Evolutionary conservation across 768 basidiomycete genomes (phyloP).

Genomic region (Clathrus columnatus): DNA sequence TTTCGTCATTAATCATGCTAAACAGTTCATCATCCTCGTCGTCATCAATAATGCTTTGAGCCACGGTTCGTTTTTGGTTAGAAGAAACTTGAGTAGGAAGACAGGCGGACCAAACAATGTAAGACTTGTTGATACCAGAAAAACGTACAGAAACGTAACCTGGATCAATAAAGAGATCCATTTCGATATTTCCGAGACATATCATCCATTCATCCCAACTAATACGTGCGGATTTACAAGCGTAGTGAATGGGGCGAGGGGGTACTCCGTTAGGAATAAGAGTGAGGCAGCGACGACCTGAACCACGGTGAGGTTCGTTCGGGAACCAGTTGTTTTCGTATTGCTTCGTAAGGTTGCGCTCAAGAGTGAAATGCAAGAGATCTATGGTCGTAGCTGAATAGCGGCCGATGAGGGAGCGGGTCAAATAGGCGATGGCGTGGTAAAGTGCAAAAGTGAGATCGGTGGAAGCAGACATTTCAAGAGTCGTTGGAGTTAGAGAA

Average conservation of each 20-base stretch:
- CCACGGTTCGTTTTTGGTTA: slow-evolving; percentile 44
- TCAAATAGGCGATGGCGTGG: slow-evolving; percentile 68
- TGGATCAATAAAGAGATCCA: slow-evolving; percentile 77
- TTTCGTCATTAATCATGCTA: slow-evolving; percentile 63
- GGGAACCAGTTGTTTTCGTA: slow-evolving; percentile 61
- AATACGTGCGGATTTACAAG: slow-evolving; percentile 59
- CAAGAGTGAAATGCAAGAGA: slow-evolving; percentile 63
- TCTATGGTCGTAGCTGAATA: slow-evolving; percentile 55
- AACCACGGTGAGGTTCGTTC: slow-evolving; percentile 55
- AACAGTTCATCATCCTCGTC: slow-evolving; percentile 68
- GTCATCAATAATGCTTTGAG: slow-evolving; percentile 65
- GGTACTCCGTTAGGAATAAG: slow-evolving; percentile 54
- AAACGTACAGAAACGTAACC: slow-evolving; percentile 63
- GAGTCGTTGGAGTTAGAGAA: neutral
- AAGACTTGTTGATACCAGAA: slow-evolving; percentile 28
- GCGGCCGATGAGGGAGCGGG: slow-evolving; percentile 47
- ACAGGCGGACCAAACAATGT: slow-evolving; percentile 53
- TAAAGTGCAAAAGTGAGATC: slow-evolving; percentile 58
- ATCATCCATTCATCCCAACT: slow-evolving; percentile 80
- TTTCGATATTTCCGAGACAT: slow-evolving; percentile 56
- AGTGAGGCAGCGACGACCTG: slow-evolving; percentile 65
- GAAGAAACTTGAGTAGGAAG: slow-evolving; percentile 16
- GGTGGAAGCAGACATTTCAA: slow-evolving; percentile 11
- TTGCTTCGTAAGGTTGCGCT: slow-evolving; percentile 62
- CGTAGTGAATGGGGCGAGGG: slow-evolving; percentile 60